Base-by-base conservation (phyloP, 2,329 filamentous ascomycete genomes). In the Alternaria brassicae region DNA sequence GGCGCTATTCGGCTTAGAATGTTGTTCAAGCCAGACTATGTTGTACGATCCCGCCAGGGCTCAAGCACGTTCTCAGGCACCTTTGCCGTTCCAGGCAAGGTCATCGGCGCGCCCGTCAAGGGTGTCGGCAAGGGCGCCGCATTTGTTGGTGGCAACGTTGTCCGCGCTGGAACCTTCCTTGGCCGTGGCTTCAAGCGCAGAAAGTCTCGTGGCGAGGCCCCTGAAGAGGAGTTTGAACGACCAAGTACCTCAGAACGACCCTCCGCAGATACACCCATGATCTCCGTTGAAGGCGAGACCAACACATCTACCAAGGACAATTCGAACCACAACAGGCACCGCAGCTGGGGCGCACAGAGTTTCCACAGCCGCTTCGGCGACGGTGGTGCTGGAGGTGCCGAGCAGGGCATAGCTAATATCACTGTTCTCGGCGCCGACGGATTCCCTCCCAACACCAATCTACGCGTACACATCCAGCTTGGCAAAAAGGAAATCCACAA, bases 81-180 rank as follows among this genome's bases (percentile, higher is more conserved):
- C 1, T 97, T 98, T 76, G 90, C 89, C 5, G 85, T 89, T 1
- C 92, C 95, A 27, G 91, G 91, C 47, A 93, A 93, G 79, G 93
- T 99, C 60, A 91, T 98, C 27, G 94, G 94, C 36, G 95, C 90
- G 17, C 96, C 95, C n/a, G 89, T 99, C 78, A 98, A 98, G 81
- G 93, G 93, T 40, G 89, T 91, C 34, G 91, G 91, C 28, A 90
- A 88, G 57, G 93, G 92, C 36, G 90, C 86, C 13, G 88, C 86
- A 2, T 85, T 81, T 19, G 87, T 92, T 2, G 90, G 90, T 21
- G 91, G 92, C 58, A 89, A 91, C 36, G 92, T 98, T 32, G 89
- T 92, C 65, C 96, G 91, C 77, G 94, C 93, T 44, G 95, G 93
- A 6, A 93, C 91, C 0, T 97, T 98, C 83, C 83, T 99, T 65